A percentile compares a stretch with the other conserved stretches of the same genome.
Evolutionary conservation across 768 basidiomycete species (phyloP).

Genomic region (Cubamyces lactineus): DNA sequence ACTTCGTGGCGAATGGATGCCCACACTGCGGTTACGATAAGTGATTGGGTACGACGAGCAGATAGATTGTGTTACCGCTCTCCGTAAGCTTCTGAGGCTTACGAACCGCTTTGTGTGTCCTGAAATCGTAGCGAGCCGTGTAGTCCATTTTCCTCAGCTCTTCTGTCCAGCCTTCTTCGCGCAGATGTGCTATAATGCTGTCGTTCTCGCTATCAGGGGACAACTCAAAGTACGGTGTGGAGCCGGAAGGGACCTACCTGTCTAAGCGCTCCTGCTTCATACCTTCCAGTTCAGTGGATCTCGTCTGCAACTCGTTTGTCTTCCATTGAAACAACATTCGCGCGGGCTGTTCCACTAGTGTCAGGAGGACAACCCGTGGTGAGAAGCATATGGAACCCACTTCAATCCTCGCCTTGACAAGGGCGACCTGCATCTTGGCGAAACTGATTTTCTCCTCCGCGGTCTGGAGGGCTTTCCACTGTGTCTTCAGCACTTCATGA

Average conservation of each 20-base stretch:
- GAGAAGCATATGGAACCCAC: background rate
- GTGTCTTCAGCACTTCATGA: background rate
- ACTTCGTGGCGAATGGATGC: too few species aligned
- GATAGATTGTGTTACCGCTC: too few species aligned
- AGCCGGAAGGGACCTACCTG: background rate
- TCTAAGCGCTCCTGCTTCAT: background rate
- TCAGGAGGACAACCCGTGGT: too few species aligned
- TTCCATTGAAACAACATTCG: background rate
- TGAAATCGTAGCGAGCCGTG: too few species aligned
- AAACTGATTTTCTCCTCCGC: background rate
- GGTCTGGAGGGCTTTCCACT: background rate
- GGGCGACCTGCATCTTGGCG: background rate
- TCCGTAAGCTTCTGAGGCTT: too few species aligned
- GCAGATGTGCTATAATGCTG: background rate
- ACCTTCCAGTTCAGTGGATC: background rate
- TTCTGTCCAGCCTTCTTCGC: slow-evolving; percentile 13
- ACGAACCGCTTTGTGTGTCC: too few species aligned
- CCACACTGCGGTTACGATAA: too few species aligned
- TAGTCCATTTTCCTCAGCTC: slow-evolving; percentile 1
- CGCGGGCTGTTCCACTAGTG: too few species aligned
- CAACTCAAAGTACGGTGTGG: too few species aligned
- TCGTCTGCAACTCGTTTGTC: background rate
- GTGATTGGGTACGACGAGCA: too few species aligned
- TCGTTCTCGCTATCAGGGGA: too few species aligned
- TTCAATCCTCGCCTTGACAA: background rate